Conservation (phyloP, 1,139 yeast genomes). For the Blastobotrys indianensis region DNA sequence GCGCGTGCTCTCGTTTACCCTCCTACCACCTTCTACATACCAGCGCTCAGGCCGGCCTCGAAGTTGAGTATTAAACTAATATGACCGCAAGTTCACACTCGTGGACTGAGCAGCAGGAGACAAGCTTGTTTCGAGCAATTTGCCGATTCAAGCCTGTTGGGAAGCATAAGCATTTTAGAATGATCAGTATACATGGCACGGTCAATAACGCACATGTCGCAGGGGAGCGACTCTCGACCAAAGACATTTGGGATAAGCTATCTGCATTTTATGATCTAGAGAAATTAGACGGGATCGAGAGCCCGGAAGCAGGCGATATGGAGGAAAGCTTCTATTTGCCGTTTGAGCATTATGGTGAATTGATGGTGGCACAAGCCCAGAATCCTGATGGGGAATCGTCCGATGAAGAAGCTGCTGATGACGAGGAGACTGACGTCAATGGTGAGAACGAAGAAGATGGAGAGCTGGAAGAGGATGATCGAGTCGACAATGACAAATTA, state of each 20-base stretch:
- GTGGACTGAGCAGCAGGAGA: conserved; percentile 64
- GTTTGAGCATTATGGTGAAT: conserved; percentile 41
- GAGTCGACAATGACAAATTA: neutral
- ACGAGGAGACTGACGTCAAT: conserved; percentile 1
- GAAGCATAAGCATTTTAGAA: conserved; percentile 50
- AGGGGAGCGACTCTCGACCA: conserved; percentile 35
- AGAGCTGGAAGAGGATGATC: conserved; percentile 13
- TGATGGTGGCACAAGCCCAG: conserved; percentile 38
- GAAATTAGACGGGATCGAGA: conserved; percentile 49
- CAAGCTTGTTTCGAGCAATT: conserved; percentile 55
- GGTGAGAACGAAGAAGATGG: conserved; percentile 6
- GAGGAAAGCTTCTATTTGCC: conserved; percentile 39
- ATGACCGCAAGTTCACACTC: too few relatives aligned
- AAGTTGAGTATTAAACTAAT: too few relatives aligned
- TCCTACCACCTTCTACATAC: neutral
- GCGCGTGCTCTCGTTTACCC: neutral
- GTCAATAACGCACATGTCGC: conserved; percentile 39
- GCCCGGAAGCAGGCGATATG: conserved; percentile 16
- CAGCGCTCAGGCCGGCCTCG: too few relatives aligned
- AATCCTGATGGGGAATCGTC: conserved; percentile 19
- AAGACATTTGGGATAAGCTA: conserved; percentile 57
- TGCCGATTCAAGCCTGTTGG: conserved; percentile 71
- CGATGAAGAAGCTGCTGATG: neutral
- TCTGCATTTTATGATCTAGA: conserved; percentile 48
- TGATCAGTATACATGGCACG: conserved; percentile 49